These are phyloP conservation scores for Tulasnella sp. DNA, from an alignment of 768 basidiomycete genomes.

Conservation along the genomic window DNA sequence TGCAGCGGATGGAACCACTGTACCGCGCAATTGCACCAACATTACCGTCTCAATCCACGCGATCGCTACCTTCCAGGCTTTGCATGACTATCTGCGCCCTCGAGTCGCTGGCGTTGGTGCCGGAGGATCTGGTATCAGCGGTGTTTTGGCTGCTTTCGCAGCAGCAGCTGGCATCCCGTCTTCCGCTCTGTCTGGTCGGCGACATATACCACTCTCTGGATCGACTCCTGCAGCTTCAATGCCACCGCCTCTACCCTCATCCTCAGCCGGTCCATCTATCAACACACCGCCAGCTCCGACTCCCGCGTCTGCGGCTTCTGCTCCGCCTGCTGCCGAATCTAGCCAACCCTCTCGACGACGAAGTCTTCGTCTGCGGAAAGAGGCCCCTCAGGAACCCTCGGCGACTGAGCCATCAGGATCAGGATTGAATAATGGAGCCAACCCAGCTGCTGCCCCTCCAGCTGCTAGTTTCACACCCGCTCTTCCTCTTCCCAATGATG, in stretches of 20 bases:
- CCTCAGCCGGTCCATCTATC: constrained; percentile 34
- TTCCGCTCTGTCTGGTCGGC: constrained; percentile 32
- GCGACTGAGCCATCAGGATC: constrained; percentile 32
- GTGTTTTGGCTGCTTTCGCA: constrained; percentile 82
- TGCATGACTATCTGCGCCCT: constrained; percentile 92
- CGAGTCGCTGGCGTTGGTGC: constrained; percentile 54
- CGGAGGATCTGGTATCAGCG: constrained; percentile 49
- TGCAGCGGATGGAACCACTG: constrained; percentile 82
- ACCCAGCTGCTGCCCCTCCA: constrained; percentile 23
- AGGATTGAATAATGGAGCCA: constrained; percentile 19
- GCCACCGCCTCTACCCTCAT: constrained; percentile 31
- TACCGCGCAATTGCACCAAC: constrained; percentile 68
- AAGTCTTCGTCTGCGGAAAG: constrained; percentile 75
- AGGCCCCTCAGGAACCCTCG: constrained; percentile 27
- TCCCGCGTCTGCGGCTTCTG: constrained; percentile 3
- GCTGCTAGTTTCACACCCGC: constrained; percentile 20
- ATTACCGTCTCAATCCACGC: constrained; percentile 97
- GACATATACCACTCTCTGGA: constrained; percentile 23
- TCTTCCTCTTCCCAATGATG: constrained; percentile 7
- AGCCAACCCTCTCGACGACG: constrained; percentile 45
- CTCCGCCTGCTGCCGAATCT: not conserved
- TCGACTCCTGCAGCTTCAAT: constrained; percentile 28
- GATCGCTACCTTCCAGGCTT: constrained; percentile 94
- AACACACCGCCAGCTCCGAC: constrained; percentile 21
- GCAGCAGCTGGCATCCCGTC: constrained; percentile 62